phyloP scores from a whole-genome alignment of 257 asterid genomes.

The Capsicum rhomboideum region DNA sequence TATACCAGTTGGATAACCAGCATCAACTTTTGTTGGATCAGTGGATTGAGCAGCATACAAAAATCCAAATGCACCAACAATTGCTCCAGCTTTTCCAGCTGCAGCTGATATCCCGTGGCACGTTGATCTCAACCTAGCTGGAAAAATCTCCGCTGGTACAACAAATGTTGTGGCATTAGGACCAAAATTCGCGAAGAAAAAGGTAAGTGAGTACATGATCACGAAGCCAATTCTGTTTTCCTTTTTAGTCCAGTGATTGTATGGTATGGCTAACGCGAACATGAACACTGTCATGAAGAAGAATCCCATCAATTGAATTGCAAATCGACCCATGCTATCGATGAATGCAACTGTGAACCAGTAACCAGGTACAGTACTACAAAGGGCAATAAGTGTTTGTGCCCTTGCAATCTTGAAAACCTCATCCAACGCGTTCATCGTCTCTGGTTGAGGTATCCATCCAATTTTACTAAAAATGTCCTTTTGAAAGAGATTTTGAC shows the following conservation, averaged over 20 bases:
- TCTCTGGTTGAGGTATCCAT: conserved; percentile 42
- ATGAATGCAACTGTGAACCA: conserved; percentile 49
- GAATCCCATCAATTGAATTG: conserved; percentile 46
- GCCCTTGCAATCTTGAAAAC: conserved; percentile 38
- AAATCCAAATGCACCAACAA: conserved; percentile 48
- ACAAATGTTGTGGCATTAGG: conserved; percentile 55
- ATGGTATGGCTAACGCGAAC: conserved; percentile 46
- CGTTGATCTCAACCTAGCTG: conserved; percentile 45
- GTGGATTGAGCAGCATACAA: conserved; percentile 40
- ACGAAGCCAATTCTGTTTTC: conserved; percentile 41
- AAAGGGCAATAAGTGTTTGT: conserved; percentile 40
- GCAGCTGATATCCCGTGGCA: conserved; percentile 60
- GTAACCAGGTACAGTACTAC: conserved; percentile 51
- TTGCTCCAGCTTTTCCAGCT: conserved; percentile 46
- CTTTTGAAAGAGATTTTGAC: conserved; percentile 44
- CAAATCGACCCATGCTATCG: conserved; percentile 38
- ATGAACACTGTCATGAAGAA: conserved; percentile 54
- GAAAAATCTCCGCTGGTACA: conserved; percentile 55
- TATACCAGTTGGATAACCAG: conserved; percentile 40
- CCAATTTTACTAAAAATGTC: conserved; percentile 37
- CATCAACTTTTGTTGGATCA: conserved; percentile 27
- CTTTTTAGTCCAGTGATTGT: conserved; percentile 35
- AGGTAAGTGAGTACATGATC: conserved; percentile 33
- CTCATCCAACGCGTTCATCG: conserved; percentile 45
- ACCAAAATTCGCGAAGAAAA: conserved; percentile 52